These are phyloP conservation scores for Hypoxylon intermedium DNA, from an alignment of 495 filamentous ascomycete species.

Conservation along the genomic window DNA sequence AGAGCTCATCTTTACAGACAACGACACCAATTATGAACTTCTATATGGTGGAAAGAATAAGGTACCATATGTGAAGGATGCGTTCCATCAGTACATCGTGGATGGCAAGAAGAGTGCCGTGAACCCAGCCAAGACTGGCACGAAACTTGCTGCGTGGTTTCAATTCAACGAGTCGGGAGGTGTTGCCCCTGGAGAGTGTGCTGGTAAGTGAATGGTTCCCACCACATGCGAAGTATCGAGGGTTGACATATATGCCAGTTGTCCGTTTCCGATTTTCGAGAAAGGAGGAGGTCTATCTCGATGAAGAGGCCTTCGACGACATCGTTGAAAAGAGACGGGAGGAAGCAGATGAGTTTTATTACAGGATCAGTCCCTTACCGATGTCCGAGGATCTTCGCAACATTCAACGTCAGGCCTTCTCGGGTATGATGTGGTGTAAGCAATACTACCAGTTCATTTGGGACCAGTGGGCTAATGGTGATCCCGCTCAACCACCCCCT, in stretches of 20 bases:
- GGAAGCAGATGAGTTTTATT: constrained; percentile 97
- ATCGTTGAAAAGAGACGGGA: constrained; percentile 82
- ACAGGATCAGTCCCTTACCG: constrained; percentile 86
- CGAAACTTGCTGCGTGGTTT: constrained; percentile 92
- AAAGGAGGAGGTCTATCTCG: constrained; percentile 75
- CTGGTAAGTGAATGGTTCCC: constrained; percentile 49
- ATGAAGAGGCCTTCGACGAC: constrained; percentile 92
- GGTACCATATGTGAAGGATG: constrained; percentile 90
- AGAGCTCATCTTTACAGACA: constrained; percentile 87
- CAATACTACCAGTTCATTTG: constrained; percentile 96
- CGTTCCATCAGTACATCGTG: constrained; percentile 88
- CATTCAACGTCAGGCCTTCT: constrained; percentile 91
- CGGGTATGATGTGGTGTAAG: constrained; percentile 98
- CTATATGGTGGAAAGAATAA: constrained; percentile 81
- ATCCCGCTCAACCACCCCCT: constrained; percentile 76
- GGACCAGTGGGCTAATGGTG: constrained; percentile 94
- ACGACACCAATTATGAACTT: constrained; percentile 83
- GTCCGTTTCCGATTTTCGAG: constrained; percentile 88
- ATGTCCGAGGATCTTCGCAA: constrained; percentile 95
- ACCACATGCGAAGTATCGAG: background rate
- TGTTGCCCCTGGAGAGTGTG: constrained; percentile 87
- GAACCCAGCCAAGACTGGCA: constrained; percentile 81
- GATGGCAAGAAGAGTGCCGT: constrained; percentile 78
- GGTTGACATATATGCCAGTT: constrained; percentile 53
- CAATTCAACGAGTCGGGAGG: constrained; percentile 87